Evolutionary conservation across 805 yeast genomes (phyloP).

Genomic region (Candida coquimbonensis): DNA sequence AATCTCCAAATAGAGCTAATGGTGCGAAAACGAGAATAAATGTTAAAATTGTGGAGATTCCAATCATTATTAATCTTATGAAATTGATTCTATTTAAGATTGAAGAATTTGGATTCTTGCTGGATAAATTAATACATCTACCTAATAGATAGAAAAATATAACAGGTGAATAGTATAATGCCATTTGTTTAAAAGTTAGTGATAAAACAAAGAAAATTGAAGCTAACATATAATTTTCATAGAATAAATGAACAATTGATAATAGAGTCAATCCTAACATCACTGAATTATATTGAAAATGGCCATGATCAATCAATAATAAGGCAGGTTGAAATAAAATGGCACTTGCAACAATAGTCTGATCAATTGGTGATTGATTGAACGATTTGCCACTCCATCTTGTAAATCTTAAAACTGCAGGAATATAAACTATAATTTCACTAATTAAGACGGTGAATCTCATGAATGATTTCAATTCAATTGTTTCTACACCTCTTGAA

Average conservation of each 20-base stretch:
- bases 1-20: slow-evolving; percentile 40
- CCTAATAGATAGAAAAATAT: slow-evolving; percentile 77
- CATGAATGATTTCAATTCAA: slow-evolving; percentile 75
- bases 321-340: slow-evolving; percentile 82
- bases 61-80: slow-evolving; percentile 54
- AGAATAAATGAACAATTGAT: slow-evolving; percentile 57
- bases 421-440: slow-evolving; percentile 68
- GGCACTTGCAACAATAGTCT: slow-evolving; percentile 67
- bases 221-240: slow-evolving; percentile 58
- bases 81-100: slow-evolving; percentile 39
- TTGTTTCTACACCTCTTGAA: slow-evolving; percentile 72
- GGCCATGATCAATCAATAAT: slow-evolving; percentile 90
- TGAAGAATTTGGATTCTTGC: slow-evolving; percentile 6
- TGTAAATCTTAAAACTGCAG: slow-evolving; percentile 69
- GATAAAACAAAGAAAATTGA: slow-evolving; percentile 73
- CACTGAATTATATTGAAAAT: slow-evolving; percentile 90
- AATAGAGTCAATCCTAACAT: slow-evolving; percentile 83
- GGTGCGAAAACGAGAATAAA: slow-evolving; percentile 52
- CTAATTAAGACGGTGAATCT: slow-evolving; percentile 70
- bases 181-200: slow-evolving; percentile 90
- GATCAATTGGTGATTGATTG: slow-evolving; percentile 60
- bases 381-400: slow-evolving; percentile 61
- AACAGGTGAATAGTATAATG: slow-evolving; percentile 85
- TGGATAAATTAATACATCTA: slow-evolving; percentile 24
- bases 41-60: slow-evolving; percentile 52